phyloP scores from a whole-genome alignment of 805 yeast genomes.

The Wickerhamiella siamensis region DNA sequence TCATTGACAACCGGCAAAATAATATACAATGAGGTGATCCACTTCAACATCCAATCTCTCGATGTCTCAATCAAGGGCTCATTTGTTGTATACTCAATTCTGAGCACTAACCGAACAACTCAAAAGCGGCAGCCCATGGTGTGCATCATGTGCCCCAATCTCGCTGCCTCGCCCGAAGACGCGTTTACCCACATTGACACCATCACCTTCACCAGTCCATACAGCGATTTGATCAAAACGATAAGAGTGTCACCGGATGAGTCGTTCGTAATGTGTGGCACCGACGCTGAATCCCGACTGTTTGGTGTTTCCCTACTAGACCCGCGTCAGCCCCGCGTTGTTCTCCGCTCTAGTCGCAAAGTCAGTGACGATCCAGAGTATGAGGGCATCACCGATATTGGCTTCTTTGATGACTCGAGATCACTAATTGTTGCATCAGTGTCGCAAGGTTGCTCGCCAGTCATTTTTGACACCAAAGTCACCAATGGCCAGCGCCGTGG shows the following conservation, averaged over 20 bases:
- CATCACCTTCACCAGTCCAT: constrained; percentile 66
- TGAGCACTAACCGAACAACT: constrained; percentile 57
- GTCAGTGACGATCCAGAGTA: constrained; percentile 41
- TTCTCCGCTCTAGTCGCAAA: constrained; percentile 53
- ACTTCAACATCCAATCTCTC: constrained; percentile 66
- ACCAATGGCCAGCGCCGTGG: constrained; percentile 3
- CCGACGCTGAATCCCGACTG: constrained; percentile 64
- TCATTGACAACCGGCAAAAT: constrained; percentile 49
- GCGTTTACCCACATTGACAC: constrained; percentile 35
- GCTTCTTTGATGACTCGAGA: constrained; percentile 50
- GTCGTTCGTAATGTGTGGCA: constrained; percentile 57
- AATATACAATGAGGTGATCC: constrained; percentile 52
- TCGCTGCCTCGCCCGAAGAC: constrained; percentile 2
- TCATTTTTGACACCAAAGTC: constrained; percentile 50
- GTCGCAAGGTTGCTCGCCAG: constrained; percentile 52
- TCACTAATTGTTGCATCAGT: constrained; percentile 40
- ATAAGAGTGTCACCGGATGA: constrained; percentile 62
- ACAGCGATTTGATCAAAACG: constrained; percentile 68
- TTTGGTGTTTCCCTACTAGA: constrained; percentile 56
- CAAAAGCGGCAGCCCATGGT: constrained; percentile 66
- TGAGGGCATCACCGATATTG: constrained; percentile 77
- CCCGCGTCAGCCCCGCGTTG: constrained; percentile 47
- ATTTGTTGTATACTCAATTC: constrained; percentile 64
- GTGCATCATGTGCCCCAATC: constrained; percentile 35
- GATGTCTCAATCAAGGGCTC: constrained; percentile 53